phyloP scores from a whole-genome alignment of 2,329 filamentous ascomycete species.

The Penicillium sclerotiorum region DNA sequence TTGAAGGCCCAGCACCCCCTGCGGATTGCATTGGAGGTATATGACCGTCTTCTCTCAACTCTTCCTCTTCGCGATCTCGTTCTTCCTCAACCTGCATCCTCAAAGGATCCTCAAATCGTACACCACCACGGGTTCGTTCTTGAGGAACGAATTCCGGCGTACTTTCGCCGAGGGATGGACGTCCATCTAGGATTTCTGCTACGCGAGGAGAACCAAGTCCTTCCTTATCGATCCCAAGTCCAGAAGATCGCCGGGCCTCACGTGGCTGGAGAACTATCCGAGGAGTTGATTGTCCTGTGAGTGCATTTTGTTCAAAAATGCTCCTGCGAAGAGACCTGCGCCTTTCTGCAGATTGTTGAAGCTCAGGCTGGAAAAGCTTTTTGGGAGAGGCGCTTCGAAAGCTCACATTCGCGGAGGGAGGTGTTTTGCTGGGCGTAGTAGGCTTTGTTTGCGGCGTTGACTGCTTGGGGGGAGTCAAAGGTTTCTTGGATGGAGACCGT shows the following conservation, averaged over 20 bases:
- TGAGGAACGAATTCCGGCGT: conserved; percentile 65
- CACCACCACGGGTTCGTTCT: conserved; percentile 46
- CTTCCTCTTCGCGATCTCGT: conserved; percentile 62
- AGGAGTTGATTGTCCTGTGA: conserved; percentile 63
- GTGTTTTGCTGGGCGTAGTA: conserved; percentile 55
- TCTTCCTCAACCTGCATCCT: conserved; percentile 66
- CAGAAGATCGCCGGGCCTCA: conserved; percentile 60
- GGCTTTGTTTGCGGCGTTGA: conserved; percentile 50
- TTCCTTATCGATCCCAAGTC: conserved; percentile 68
- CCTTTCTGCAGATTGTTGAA: conserved; percentile 42
- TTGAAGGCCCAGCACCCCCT: conserved; percentile 66
- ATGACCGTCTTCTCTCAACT: conserved; percentile 63
- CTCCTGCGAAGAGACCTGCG: conserved; percentile 41
- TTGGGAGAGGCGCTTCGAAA: conserved; percentile 54
- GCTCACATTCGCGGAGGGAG: conserved; percentile 50
- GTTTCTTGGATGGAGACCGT: conserved; percentile 44
- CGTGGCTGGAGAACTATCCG: conserved; percentile 66
- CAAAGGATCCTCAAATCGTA: conserved; percentile 68
- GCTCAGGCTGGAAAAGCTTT: conserved; percentile 48
- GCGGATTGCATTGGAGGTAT: conserved; percentile 48
- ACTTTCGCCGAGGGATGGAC: conserved; percentile 70
- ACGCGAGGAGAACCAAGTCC: conserved; percentile 77
- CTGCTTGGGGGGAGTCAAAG: conserved; percentile 42
- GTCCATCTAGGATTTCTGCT: conserved; percentile 69
- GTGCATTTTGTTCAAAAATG: conserved; percentile 59